Conservation (phyloP, 78 protist genomes). For the Dictyostelium firmibasis region DNA sequence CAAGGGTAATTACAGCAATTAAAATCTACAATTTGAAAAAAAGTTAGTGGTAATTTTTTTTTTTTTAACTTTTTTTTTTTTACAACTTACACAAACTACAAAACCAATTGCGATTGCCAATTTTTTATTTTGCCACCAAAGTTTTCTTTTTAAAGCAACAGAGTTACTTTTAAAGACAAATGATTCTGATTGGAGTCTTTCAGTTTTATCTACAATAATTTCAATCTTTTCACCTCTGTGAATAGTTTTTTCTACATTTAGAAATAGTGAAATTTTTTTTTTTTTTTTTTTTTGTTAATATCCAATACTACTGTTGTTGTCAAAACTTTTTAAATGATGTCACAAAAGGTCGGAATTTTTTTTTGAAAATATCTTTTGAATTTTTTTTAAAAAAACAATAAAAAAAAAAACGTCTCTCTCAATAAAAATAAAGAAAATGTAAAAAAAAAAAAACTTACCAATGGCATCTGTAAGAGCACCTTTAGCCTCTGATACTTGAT, state of each 20-base stretch:
- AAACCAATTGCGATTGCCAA: constrained; percentile 54
- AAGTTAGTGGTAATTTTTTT: background rate
- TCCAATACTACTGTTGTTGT: too few relatives aligned
- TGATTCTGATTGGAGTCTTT: constrained; percentile 85
- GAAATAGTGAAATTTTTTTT: background rate
- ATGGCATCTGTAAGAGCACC: constrained; percentile 47
- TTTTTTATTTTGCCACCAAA: constrained; percentile 96
- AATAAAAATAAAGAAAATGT: background rate
- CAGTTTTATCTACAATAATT: constrained; percentile 95
- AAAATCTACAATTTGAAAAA: constrained; percentile 7
- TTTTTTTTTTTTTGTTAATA: background rate
- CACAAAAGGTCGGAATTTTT: too few relatives aligned
- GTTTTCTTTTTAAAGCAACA: constrained; percentile 88
- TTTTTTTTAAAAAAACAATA: background rate
- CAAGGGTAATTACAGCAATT: constrained; percentile 26
- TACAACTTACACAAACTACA: constrained; percentile 52
- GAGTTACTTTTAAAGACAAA: constrained; percentile 87
- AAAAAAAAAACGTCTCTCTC: background rate
- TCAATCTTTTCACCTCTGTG: constrained; percentile 96
- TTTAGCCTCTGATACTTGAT: constrained; percentile 56
- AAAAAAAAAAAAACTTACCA: background rate
- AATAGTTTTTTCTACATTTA: constrained; percentile 85
- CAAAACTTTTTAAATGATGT: too few relatives aligned
- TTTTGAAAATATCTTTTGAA: too few relatives aligned
- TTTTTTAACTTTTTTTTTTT: background rate